Percentiles rank a stretch among this genome's conserved stretches.
Conservation (phyloP, 1,139 yeast genomes). For the Taphrina deformans region DNA sequence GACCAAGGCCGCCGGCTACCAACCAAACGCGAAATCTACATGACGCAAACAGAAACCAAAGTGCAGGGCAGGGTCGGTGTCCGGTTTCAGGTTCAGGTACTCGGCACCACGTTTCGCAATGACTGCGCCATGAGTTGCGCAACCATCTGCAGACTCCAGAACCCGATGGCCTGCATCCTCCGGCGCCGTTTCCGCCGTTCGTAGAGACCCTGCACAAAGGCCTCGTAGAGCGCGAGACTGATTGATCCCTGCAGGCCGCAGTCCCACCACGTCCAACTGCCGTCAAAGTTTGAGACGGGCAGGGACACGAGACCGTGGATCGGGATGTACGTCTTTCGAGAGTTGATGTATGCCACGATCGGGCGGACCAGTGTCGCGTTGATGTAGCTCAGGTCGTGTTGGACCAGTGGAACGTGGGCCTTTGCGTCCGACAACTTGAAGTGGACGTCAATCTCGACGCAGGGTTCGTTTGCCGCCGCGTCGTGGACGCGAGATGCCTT, state of each 20-base stretch:
- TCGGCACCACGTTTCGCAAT: conserved; percentile 23
- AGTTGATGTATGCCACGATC: conserved; percentile 90
- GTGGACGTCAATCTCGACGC: conserved; percentile 70
- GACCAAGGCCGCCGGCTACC: too few species aligned
- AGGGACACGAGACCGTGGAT: conserved; percentile 76
- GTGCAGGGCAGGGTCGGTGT: too few species aligned
- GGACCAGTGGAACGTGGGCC: conserved; percentile 83
- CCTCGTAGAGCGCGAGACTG: conserved; percentile 73
- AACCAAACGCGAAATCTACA: too few species aligned
- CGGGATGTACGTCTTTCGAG: conserved; percentile 84
- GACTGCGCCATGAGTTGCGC: conserved; percentile 72
- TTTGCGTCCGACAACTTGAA: conserved; percentile 78
- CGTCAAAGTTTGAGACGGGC: conserved; percentile 68
- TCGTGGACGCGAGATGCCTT: background rate
- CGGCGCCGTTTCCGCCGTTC: conserved; percentile 76
- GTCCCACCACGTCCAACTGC: conserved; percentile 95
- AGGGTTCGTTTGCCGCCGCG: conserved; percentile 41
- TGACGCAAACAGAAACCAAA: too few species aligned
- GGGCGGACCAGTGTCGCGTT: conserved; percentile 92
- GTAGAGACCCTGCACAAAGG: conserved; percentile 81
- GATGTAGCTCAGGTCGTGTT: conserved; percentile 78
- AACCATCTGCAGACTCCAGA: conserved; percentile 86
- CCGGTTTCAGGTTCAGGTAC: too few species aligned
- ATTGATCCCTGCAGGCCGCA: conserved; percentile 88
- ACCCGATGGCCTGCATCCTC: conserved; percentile 79